These are phyloP conservation scores for Lactarius vividus DNA, from an alignment of 768 basidiomycete genomes.

Conservation along the genomic window DNA sequence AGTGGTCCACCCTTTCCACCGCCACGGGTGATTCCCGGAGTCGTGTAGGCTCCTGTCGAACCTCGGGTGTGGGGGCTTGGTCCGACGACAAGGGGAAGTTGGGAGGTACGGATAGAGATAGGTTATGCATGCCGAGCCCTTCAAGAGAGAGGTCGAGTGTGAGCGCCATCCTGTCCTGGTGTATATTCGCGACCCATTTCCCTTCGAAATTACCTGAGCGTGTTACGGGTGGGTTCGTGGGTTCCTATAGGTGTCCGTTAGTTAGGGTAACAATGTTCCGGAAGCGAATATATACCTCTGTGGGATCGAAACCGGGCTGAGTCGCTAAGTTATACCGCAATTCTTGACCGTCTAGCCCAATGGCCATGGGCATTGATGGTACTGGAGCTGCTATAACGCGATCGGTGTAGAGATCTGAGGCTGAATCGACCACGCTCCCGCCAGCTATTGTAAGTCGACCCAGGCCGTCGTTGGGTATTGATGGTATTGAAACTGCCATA, in stretches of 20 bases:
- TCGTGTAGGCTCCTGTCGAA: neutral
- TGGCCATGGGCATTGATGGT: slow-evolving; percentile 8
- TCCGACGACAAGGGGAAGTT: neutral
- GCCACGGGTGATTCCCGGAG: neutral
- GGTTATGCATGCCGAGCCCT: slow-evolving; percentile 8
- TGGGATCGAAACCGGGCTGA: neutral
- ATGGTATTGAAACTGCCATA: neutral
- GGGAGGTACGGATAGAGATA: slow-evolving; percentile 8
- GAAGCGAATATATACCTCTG: neutral
- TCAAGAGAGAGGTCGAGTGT: slow-evolving; percentile 19
- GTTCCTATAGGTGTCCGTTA: slow-evolving; percentile 7
- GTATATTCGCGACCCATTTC: slow-evolving; percentile 9
- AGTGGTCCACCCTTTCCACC: neutral
- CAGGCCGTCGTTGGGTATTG: no score
- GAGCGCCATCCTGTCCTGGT: slow-evolving; percentile 8
- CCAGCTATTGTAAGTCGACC: no score
- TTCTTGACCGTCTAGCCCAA: neutral
- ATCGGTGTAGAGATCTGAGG: slow-evolving; percentile 16
- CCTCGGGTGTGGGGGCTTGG: neutral
- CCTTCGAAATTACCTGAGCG: slow-evolving; percentile 11
- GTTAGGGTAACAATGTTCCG: neutral
- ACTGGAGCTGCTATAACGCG: neutral
- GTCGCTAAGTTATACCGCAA: neutral
- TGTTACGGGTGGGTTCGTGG: neutral
- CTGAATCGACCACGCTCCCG: neutral